These are phyloP conservation scores for Mycena epipterygia DNA, from an alignment of 768 basidiomycete species.

Conservation along the genomic window DNA sequence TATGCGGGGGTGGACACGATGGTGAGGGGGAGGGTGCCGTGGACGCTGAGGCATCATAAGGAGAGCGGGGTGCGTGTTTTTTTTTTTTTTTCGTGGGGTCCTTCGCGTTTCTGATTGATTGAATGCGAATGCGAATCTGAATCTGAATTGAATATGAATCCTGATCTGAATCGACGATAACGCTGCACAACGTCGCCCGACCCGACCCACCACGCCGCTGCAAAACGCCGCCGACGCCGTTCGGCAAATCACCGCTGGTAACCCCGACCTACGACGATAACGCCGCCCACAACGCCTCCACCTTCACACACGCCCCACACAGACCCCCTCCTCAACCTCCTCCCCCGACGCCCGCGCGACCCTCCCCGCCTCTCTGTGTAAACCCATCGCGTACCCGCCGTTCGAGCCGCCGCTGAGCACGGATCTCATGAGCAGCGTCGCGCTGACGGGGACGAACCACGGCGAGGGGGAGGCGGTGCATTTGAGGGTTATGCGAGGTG, in stretches of 20 bases:
- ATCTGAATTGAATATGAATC: no score
- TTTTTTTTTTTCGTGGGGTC: no score
- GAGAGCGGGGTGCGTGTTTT: neutral
- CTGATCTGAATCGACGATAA: no score
- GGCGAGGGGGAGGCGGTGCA: constrained; percentile 97
- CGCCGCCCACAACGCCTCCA: no score
- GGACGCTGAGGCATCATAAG: constrained; percentile 85
- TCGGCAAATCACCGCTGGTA: no score
- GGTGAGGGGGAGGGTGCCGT: constrained; percentile 87
- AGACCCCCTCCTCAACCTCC: constrained; percentile 39
- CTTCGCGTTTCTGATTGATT: no score
- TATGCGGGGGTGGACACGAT: constrained; percentile 94
- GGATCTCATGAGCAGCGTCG: constrained; percentile 91
- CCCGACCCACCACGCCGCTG: no score
- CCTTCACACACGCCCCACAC: no score
- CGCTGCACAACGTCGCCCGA: no score
- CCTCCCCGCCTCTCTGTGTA: constrained; percentile 70
- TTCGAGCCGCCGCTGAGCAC: constrained; percentile 93
- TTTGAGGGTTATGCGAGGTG: constrained; percentile 68
- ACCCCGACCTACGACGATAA: no score
- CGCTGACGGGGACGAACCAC: constrained; percentile 95
- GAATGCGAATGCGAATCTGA: no score
- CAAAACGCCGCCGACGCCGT: no score
- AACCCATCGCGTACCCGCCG: constrained; percentile 87
- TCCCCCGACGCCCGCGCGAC: constrained; percentile 80